Evolutionary conservation across 176 grass and related monocot species (phyloP).

Genomic region (Guadua angustifolia): DNA sequence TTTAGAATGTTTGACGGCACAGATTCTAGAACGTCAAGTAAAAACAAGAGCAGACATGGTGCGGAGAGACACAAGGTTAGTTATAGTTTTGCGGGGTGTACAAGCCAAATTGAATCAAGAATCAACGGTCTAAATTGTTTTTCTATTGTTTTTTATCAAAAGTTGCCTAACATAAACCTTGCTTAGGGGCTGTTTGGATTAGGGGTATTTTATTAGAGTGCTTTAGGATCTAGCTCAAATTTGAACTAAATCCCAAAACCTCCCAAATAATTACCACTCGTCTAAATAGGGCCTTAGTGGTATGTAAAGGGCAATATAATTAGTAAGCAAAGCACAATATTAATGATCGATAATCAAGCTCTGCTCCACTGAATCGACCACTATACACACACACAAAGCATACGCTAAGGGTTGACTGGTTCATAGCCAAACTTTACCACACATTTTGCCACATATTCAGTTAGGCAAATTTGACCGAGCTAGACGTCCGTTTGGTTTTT

Average conservation of each 20-base stretch:
- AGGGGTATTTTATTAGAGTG: no score
- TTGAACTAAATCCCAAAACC: no score
- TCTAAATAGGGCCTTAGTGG: not conserved
- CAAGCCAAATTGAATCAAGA: not conserved
- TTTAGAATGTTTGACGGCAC: no score
- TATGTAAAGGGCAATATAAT: not conserved
- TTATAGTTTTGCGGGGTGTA: not conserved
- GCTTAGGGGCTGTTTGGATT: not conserved
- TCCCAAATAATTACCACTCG: no score
- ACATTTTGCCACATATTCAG: no score
- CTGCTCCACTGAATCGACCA: not conserved
- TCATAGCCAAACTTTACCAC: no score
- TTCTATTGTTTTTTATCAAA: not conserved
- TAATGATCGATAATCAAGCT: not conserved
- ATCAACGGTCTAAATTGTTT: not conserved
- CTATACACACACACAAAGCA: not conserved
- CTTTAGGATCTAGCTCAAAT: no score
- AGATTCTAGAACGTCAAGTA: no score
- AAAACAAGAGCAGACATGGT: not conserved
- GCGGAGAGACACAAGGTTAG: not conserved
- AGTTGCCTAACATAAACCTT: not conserved
- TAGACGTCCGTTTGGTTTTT: no score
- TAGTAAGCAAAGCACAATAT: not conserved
- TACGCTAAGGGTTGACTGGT: not conserved
- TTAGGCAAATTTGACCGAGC: no score